Conservation (phyloP, 352 stramenopile genomes). For the Pythium sukuiense region DNA sequence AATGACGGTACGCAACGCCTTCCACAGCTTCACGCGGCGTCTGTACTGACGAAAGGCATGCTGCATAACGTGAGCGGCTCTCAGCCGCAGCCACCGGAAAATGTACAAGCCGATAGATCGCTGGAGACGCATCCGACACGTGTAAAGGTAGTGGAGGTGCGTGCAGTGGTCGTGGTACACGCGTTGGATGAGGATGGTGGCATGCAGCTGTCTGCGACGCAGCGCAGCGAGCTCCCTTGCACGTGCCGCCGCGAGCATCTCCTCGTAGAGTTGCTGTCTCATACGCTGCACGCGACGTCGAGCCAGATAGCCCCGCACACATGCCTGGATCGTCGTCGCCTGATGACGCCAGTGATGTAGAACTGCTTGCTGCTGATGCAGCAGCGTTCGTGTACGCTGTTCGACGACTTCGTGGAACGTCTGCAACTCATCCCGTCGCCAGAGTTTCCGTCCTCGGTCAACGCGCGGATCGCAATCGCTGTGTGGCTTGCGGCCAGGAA, state of each 20-base stretch:
- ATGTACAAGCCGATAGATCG: constrained; percentile 31
- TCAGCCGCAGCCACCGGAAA: constrained; percentile 32
- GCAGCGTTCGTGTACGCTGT: constrained; percentile 32
- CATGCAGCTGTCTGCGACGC: constrained; percentile 26
- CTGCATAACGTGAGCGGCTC: constrained; percentile 37
- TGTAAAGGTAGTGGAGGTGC: constrained; percentile 24
- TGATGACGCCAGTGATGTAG: constrained; percentile 40
- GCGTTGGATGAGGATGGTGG: constrained; percentile 38
- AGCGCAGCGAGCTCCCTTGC: constrained; percentile 27
- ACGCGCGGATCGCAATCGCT: constrained; percentile 43
- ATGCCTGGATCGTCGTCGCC: constrained; percentile 41
- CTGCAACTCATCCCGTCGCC: constrained; percentile 44
- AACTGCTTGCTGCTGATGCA: constrained; percentile 38
- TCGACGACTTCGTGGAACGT: constrained; percentile 42
- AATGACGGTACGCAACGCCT: constrained; percentile 29
- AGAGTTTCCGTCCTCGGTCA: constrained; percentile 30
- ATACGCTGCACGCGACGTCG: constrained; percentile 37
- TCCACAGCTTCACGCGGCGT: constrained; percentile 30
- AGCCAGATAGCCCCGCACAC: constrained; percentile 37
- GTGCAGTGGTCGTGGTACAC: constrained; percentile 32
- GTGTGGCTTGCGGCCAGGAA: constrained; percentile 42
- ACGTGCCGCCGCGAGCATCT: constrained; percentile 24
- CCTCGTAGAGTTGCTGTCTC: constrained; percentile 29
- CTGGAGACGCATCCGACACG: constrained; percentile 37
- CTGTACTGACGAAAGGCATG: constrained; percentile 36